Conservation (phyloP, 305 asterid genomes). For the Solanum hybrid region DNA sequence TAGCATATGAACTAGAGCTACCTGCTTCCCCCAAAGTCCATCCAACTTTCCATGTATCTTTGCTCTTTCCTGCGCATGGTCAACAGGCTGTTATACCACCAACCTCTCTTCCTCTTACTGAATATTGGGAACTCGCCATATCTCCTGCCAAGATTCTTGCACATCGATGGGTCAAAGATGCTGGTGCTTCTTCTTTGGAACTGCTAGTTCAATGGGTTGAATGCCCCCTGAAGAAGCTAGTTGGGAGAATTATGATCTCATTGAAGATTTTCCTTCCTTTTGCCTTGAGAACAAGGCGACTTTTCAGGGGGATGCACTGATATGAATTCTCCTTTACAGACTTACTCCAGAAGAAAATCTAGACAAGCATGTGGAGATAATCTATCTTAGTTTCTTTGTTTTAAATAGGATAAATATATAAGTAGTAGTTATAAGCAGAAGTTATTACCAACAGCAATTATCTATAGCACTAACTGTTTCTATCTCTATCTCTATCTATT, state of each 20-base stretch:
- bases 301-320: neutral
- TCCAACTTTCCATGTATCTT: neutral
- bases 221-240: neutral
- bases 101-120: neutral
- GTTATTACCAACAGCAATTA: neutral
- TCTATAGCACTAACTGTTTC: neutral
- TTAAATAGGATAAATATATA: neutral
- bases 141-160: neutral
- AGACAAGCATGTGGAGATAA: neutral
- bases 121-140: neutral
- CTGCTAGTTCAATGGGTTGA: neutral
- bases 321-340: neutral
- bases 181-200: neutral
- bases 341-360: neutral
- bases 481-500: neutral
- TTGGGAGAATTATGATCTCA: neutral
- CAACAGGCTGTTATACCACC: neutral
- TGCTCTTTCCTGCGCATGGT: neutral
- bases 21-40: neutral
- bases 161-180: neutral
- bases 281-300: neutral
- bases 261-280: neutral
- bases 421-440: neutral
- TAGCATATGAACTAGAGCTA: neutral
- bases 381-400: neutral